Evolutionary conservation across 2,329 filamentous ascomycete species (phyloP).

Genomic region (Erysiphe pisi): DNA sequence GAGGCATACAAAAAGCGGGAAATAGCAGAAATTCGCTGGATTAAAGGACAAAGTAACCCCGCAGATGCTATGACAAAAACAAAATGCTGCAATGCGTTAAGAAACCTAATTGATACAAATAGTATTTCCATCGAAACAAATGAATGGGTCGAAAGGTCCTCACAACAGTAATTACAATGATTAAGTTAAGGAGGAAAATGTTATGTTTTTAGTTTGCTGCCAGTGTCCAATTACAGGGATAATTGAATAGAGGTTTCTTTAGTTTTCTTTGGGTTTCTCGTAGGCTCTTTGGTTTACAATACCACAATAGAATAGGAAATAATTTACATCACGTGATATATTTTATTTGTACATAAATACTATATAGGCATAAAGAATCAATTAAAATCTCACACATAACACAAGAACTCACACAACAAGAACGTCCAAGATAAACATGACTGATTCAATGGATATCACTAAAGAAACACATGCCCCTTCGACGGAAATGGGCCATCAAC

Average conservation of each 20-base stretch:
- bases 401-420: too few relatives aligned
- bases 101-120: not conserved
- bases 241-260: not conserved
- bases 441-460: not conserved
- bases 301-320: not conserved
- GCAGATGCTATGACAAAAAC: slow-evolving; percentile 3
- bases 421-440: too few relatives aligned
- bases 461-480: not conserved
- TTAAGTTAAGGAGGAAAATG: not conserved
- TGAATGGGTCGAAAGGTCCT: not conserved
- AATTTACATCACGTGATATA: not conserved
- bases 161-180: not conserved
- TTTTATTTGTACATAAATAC: not conserved
- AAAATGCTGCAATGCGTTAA: not conserved
- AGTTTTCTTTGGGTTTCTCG: not conserved
- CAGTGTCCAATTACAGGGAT: not conserved
- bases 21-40: slow-evolving; percentile 24
- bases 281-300: not conserved
- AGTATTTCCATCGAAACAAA: not conserved
- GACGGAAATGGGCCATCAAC: not conserved
- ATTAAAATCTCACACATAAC: too few relatives aligned
- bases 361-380: not conserved
- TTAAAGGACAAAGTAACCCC: slow-evolving; percentile 22
- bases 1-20: slow-evolving; percentile 28
- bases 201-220: slow-evolving; percentile 8